These are phyloP conservation scores for Citrus mangshanensis DNA, from an alignment of 345 rosid genomes.

Conservation along the genomic window DNA sequence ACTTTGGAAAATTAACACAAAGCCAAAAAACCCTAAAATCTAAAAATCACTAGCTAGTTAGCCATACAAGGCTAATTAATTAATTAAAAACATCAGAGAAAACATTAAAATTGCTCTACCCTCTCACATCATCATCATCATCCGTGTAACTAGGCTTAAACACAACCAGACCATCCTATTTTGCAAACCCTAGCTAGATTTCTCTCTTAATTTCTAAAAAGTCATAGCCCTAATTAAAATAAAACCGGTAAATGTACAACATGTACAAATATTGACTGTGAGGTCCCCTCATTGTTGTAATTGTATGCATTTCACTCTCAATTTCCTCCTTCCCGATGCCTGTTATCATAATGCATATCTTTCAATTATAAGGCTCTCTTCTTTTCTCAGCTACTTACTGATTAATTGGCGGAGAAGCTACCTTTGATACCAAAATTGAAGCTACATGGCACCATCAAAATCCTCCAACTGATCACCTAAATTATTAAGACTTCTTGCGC, in stretches of 20 bases:
- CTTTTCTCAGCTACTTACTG: not conserved
- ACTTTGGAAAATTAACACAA: not conserved
- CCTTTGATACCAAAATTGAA: constrained; percentile 14
- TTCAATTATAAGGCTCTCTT: not conserved
- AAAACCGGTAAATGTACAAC: constrained; percentile 45
- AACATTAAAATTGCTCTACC: not conserved
- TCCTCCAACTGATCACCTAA: constrained; percentile 9
- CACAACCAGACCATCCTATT: constrained; percentile 13
- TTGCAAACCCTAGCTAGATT: constrained; percentile 1
- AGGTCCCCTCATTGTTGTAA: constrained; percentile 13
- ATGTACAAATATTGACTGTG: constrained; percentile 23
- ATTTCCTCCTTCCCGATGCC: constrained; percentile 13
- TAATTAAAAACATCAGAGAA: not conserved
- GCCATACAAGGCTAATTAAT: not conserved
- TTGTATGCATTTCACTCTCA: not conserved
- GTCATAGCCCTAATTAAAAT: constrained; percentile 45
- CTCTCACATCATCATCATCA: not conserved
- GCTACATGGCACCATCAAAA: constrained; percentile 13
- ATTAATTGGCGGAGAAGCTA: constrained; percentile 22
- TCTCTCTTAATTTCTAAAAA: constrained; percentile 14
- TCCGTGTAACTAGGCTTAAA: not conserved
- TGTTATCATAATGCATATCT: not conserved
- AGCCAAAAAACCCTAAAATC: not conserved
- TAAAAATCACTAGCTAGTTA: not conserved
- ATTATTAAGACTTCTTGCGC: not conserved